Base-by-base conservation (phyloP, 148 eudicot genomes). In the Amaranthus palmeri region DNA sequence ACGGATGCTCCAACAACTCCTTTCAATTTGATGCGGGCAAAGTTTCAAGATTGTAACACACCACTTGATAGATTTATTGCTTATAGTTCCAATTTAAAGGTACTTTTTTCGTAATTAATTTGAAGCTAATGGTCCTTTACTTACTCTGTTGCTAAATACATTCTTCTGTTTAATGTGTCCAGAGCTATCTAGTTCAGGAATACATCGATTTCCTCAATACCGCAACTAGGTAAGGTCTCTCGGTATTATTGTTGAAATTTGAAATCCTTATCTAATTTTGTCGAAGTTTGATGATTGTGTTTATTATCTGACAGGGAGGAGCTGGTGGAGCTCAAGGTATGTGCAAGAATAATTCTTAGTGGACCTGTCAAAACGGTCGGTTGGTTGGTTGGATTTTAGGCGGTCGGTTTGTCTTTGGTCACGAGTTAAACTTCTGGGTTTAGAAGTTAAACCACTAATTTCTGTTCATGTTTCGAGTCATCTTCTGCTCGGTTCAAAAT, bases 291-390 rank as follows among this genome's bases (percentile, higher is more conserved):
- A 78, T 51, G 25, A 53, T 10, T 41, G 17, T 60, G 18, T 73
- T 72, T 8, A 12, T 60, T 18, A 48, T 71, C 49, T 25, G 8
- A 18, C 80, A 93, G 97, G 85, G 97, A 89, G 74, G 92, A 93
- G 83, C 86, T 93, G 71, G 71, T 89, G 78, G 87, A 84, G 69
- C 62, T 93, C 66, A 89, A 91, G 91, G 98, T 89, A 86, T 41
- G 44, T 65, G 36, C 41, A 51, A 48, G 4, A 44, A 8, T 15
- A n/a, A 65, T 13, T 65, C 6, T 8, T 0, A 8, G 47, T 65
- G 5, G 1, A 25, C 36, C 36, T 25, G 36, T 25, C 36, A 25
- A 25, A 25, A 25, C 36, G 36, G 36, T 25, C 36, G 36, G 36
- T 25, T 25, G 36, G 36, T 25, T 25, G 36, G 36, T 25, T 25